These are phyloP conservation scores for Hanseniaspora lachancei DNA, from an alignment of 805 yeast genomes.

Conservation along the genomic window DNA sequence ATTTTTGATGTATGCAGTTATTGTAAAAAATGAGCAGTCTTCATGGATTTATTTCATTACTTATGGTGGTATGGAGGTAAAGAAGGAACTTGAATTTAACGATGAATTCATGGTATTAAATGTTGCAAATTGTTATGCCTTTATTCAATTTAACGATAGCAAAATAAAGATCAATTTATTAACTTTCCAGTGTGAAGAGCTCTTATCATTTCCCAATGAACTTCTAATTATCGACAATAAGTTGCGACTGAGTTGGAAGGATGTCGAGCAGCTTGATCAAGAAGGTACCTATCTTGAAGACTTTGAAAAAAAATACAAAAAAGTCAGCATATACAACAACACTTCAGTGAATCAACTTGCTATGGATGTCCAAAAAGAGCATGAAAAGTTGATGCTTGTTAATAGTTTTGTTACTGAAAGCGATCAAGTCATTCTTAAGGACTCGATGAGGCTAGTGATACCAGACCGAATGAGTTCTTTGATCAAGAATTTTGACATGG, in stretches of 20 bases:
- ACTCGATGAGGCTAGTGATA: constrained; percentile 17
- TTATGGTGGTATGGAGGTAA: background rate
- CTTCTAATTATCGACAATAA: background rate
- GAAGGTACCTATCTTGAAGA: background rate
- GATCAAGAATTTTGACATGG: constrained; percentile 18
- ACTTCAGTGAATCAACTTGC: constrained; percentile 9
- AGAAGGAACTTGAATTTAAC: background rate
- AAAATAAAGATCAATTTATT: background rate
- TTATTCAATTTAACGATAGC: background rate
- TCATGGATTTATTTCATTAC: background rate
- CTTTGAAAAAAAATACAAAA: background rate
- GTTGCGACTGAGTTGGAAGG: background rate
- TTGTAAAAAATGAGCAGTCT: background rate
- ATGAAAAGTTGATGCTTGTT: constrained; percentile 20
- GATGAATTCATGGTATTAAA: background rate
- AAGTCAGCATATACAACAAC: background rate
- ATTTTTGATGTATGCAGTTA: background rate
- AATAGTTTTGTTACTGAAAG: constrained; percentile 17
- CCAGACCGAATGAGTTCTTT: constrained; percentile 19
- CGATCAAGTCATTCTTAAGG: constrained; percentile 16
- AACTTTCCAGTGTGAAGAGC: background rate
- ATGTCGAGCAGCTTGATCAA: background rate
- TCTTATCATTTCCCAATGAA: too few relatives aligned
- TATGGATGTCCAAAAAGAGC: constrained; percentile 17
- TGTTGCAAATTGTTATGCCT: background rate